These are phyloP conservation scores for Leccinum holopus DNA, from an alignment of 1,284 basidiomycete species.

Conservation along the genomic window DNA sequence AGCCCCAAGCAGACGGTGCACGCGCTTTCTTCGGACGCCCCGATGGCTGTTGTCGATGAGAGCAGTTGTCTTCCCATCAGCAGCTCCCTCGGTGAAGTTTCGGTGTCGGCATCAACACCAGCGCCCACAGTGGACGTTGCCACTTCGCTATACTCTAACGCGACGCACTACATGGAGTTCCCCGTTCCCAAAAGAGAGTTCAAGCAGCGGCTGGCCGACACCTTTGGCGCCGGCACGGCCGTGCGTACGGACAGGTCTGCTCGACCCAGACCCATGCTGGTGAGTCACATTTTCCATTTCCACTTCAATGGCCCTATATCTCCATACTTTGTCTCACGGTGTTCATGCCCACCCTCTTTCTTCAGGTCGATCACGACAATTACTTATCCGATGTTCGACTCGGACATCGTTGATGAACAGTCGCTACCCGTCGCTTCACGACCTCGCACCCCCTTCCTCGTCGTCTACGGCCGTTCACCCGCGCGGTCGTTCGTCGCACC, in stretches of 20 bases:
- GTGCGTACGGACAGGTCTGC: slow-evolving; percentile 28
- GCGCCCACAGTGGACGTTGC: neutral
- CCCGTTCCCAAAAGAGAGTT: slow-evolving; percentile 10
- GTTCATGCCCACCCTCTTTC: neutral
- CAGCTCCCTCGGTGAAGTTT: neutral
- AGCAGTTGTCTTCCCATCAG: neutral
- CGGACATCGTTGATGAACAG: slow-evolving; percentile 11
- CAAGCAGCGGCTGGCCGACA: slow-evolving; percentile 18
- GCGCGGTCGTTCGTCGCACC: slow-evolving; percentile 26
- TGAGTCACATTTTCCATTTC: neutral
- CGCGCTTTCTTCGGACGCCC: neutral
- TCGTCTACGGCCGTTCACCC: slow-evolving; percentile 32
- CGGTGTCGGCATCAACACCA: neutral
- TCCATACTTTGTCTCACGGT: neutral
- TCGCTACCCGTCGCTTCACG: slow-evolving; percentile 25
- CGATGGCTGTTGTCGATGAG: slow-evolving; percentile 1
- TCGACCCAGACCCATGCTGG: slow-evolving; percentile 20
- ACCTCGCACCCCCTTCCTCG: slow-evolving; percentile 24
- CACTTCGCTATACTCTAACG: neutral
- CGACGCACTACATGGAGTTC: neutral
- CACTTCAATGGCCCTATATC: neutral
- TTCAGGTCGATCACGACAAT: slow-evolving; percentile 16
- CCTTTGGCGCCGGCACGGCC: slow-evolving; percentile 21
- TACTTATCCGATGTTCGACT: slow-evolving; percentile 6
- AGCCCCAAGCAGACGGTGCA: neutral